These are phyloP conservation scores for Tolypocladium cylindrosporum DNA, from an alignment of 2,329 filamentous ascomycete species.

Conservation along the genomic window DNA sequence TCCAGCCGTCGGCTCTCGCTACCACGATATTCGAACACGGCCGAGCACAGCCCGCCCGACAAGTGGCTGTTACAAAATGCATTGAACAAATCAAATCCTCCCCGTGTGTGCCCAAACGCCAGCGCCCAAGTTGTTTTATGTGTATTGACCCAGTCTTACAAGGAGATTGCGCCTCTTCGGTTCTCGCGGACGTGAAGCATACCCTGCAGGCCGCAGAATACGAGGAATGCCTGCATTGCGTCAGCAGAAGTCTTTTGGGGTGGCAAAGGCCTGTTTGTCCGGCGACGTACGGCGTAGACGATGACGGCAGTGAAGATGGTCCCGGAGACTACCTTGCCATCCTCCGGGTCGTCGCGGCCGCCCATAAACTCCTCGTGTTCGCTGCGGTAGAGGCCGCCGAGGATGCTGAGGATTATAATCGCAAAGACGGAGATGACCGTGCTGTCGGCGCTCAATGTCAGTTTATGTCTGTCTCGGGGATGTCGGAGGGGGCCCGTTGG, in stretches of 20 bases:
- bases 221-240: constrained; percentile 61
- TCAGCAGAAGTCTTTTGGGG: background rate
- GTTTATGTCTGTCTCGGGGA: constrained; percentile 3
- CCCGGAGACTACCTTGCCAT: constrained; percentile 68
- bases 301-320: constrained; percentile 83
- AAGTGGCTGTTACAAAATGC: background rate
- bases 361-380: constrained; percentile 81
- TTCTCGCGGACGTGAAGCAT: constrained; percentile 76
- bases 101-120: background rate
- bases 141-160: constrained; percentile 30
- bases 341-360: constrained; percentile 56
- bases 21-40: background rate
- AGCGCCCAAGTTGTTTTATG: background rate
- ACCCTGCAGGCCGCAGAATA: constrained; percentile 87
- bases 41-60: background rate
- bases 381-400: constrained; percentile 64
- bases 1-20: background rate
- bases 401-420: constrained; percentile 52
- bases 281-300: constrained; percentile 69
- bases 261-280: background rate
- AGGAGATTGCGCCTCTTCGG: constrained; percentile 72
- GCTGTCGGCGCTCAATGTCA: constrained; percentile 36
- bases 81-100: background rate
- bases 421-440: constrained; percentile 59
- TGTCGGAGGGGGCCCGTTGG: background rate